Evolutionary conservation across 2,329 filamentous ascomycete species (phyloP).

Genomic region (Graphilbum ipis-grandicollis): DNA sequence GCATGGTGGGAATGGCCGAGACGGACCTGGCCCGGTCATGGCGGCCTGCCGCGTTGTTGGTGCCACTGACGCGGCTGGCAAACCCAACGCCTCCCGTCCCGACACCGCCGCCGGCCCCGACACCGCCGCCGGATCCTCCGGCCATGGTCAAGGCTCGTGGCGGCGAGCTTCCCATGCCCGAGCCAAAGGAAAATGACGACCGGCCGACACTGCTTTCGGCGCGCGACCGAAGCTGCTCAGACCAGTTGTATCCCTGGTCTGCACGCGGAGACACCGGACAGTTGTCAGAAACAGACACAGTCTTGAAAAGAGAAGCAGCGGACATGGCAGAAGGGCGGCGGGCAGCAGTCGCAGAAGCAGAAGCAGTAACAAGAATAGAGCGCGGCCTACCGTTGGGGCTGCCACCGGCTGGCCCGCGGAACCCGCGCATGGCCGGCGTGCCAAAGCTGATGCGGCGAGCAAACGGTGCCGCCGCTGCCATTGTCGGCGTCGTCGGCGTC

Average conservation of each 20-base stretch:
- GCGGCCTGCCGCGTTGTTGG: not conserved
- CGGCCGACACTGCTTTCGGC: slow-evolving; percentile 60
- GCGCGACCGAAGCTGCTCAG: slow-evolving; percentile 82
- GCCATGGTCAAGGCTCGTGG: slow-evolving; percentile 16
- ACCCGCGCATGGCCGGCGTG: slow-evolving; percentile 56
- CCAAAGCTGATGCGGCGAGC: slow-evolving; percentile 81
- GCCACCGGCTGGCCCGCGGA: slow-evolving; percentile 36
- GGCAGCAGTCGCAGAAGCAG: slow-evolving; percentile 13
- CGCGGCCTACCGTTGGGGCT: slow-evolving; percentile 38
- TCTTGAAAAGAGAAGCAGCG: not conserved
- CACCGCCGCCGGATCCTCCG: slow-evolving; percentile 6
- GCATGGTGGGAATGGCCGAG: slow-evolving; percentile 41
- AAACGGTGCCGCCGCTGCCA: no score
- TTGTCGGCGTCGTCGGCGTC: slow-evolving; percentile 50
- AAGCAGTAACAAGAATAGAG: not conserved
- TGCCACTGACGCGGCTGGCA: no score
- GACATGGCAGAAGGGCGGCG: slow-evolving; percentile 17
- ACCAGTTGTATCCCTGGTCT: slow-evolving; percentile 96
- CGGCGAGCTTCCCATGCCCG: slow-evolving; percentile 22
- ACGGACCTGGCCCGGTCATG: slow-evolving; percentile 58
- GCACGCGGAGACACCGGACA: slow-evolving; percentile 21
- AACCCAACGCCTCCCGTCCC: not conserved
- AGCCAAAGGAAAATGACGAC: slow-evolving; percentile 41
- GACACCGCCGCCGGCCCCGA: slow-evolving; percentile 7
- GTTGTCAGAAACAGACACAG: not conserved